Evolutionary conservation across 2,329 filamentous ascomycete species (phyloP).

Genomic region (Pseudopyrenochaeta lycopersici): DNA sequence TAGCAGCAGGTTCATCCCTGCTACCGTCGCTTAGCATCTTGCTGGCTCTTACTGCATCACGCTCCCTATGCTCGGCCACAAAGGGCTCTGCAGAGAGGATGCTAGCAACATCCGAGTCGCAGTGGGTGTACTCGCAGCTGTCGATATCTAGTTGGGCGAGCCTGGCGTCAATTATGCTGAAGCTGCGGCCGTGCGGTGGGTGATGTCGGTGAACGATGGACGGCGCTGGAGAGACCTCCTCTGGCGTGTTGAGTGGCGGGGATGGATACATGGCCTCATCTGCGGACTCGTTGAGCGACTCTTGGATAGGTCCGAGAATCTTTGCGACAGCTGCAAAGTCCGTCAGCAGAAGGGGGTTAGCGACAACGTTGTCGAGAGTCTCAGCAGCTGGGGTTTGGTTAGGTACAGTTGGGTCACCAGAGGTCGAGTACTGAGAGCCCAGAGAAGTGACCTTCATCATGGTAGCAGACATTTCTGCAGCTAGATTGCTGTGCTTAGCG

Average conservation of each 20-base stretch:
- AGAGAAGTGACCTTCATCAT: slow-evolving; percentile 30
- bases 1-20: slow-evolving; percentile 11
- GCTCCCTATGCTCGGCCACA: slow-evolving; percentile 24
- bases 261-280: slow-evolving; percentile 39
- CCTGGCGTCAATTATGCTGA: slow-evolving; percentile 86
- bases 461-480: background rate
- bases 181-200: slow-evolving; percentile 56
- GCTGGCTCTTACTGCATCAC: slow-evolving; percentile 23
- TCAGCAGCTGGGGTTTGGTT: slow-evolving; percentile 38
- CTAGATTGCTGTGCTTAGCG: background rate
- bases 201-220: slow-evolving; percentile 25
- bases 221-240: slow-evolving; percentile 34
- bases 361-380: slow-evolving; percentile 11
- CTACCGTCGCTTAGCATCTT: slow-evolving; percentile 26
- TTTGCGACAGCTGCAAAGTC: slow-evolving; percentile 38
- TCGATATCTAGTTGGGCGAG: slow-evolving; percentile 71
- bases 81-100: slow-evolving; percentile 27
- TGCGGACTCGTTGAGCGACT: slow-evolving; percentile 41
- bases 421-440: slow-evolving; percentile 26
- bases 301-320: slow-evolving; percentile 39
- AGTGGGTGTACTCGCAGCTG: slow-evolving; percentile 16
- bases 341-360: slow-evolving; percentile 25
- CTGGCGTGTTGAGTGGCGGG: slow-evolving; percentile 43
- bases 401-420: slow-evolving; percentile 29
- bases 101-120: slow-evolving; percentile 25